Evolutionary conservation across 208 protist genomes (phyloP), one percentile per base, ranked within the genome.

Genomic region (Trichomonas vaginalis): DNA sequence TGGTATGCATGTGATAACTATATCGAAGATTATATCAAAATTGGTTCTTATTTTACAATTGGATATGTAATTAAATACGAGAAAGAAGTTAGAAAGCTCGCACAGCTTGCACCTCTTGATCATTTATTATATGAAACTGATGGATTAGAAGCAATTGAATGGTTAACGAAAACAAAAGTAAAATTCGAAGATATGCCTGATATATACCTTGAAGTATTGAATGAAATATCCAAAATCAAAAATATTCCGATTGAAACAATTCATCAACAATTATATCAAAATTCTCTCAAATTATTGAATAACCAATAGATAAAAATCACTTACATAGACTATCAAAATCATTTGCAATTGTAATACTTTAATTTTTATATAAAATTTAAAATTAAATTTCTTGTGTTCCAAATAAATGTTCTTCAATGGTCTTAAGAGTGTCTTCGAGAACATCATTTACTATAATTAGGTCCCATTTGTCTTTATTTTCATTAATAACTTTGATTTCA

Each of bases 401-500:
- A n/a, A n/a, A n/a, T n/a, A n/a, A n/a, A n/a, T n/a, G n/a, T n/a
- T n/a, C n/a, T n/a, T n/a, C n/a, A n/a, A 90, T 49, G 10, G 8
- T 39, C 46, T 21, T 15, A 90, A 48, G 9, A 32, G 40, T 90
- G 6, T 95, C 47, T 95, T 95, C 45, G 1, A 95, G 12, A 39
- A 61, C 32, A n/a, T 95, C 45, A 32, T 95, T 95, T 0, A 95
- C n/a, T 14, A 95, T 95, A 6, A 56, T 42, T 15, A 39, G 32
- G 45, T 95, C 37, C 27, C 49, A 95, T 4, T 61, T 27, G 4
- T 48, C 9, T 37, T n/a, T 2, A 95, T 95, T 21, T 95, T 61
- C 45, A n/a, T 95, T 27, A 56, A 61, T 9, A 39, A 4, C 2
- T 15, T 56, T 90, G 88, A 98, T 95, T 88, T 98, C 97, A 61